Conservation (phyloP, 257 asterid species). For the Forsythia viridissima region DNA sequence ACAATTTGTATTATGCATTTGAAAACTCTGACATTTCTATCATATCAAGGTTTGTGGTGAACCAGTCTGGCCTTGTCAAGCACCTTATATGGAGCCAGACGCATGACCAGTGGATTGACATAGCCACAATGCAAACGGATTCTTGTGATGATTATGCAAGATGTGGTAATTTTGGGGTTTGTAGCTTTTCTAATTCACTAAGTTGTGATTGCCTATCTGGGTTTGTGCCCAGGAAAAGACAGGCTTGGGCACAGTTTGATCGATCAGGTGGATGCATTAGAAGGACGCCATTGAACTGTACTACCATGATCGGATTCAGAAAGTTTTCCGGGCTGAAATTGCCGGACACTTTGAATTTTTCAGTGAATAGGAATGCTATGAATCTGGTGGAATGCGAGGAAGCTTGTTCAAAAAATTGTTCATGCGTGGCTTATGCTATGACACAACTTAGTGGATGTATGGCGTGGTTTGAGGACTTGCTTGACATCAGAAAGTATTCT, state of each 20-base stretch:
- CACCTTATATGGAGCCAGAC: slow-evolving; percentile 34
- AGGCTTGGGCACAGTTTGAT: slow-evolving; percentile 37
- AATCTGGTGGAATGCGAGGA: slow-evolving; percentile 22
- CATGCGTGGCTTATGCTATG: slow-evolving; percentile 43
- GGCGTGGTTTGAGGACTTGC: slow-evolving; percentile 39
- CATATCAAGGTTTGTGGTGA: slow-evolving; percentile 34
- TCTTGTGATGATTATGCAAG: slow-evolving; percentile 35
- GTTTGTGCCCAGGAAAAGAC: slow-evolving; percentile 32
- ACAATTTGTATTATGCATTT: slow-evolving; percentile 23
- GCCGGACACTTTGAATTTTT: slow-evolving; percentile 31
- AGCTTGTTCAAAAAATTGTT: slow-evolving; percentile 37
- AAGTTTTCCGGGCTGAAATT: slow-evolving; percentile 32
- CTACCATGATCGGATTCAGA: slow-evolving; percentile 26
- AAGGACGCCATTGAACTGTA: slow-evolving; percentile 27
- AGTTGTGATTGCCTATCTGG: slow-evolving; percentile 35
- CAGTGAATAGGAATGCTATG: slow-evolving; percentile 16
- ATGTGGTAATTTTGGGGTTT: slow-evolving; percentile 41
- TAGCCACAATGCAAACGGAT: slow-evolving; percentile 27
- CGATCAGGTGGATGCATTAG: slow-evolving; percentile 43
- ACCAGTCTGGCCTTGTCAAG: slow-evolving; percentile 26
- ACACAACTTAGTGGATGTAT: slow-evolving; percentile 28
- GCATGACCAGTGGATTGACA: slow-evolving; percentile 27
- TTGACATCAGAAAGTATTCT: slow-evolving; percentile 30
- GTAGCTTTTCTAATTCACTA: slow-evolving; percentile 18
- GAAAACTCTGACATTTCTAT: slow-evolving; percentile 26